Evolutionary conservation across 495 filamentous ascomycete genomes (phyloP).

Genomic region (Penicillium soppii): DNA sequence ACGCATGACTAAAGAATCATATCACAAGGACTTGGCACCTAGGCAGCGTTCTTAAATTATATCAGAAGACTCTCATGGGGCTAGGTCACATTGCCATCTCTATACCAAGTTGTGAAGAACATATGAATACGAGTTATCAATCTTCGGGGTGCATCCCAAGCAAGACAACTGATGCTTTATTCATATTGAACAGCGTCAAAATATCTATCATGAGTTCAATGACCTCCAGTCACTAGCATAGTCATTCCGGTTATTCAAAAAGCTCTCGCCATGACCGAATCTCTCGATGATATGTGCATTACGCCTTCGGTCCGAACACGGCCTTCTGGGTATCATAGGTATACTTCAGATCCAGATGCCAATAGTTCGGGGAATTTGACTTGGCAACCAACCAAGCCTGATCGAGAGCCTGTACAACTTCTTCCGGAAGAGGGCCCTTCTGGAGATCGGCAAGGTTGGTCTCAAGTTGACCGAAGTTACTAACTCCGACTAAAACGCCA

Average conservation of each 20-base stretch:
- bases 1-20: neutral
- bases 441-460: conserved; percentile 74
- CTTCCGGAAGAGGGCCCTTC: conserved; percentile 84
- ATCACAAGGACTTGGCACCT: neutral
- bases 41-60: neutral
- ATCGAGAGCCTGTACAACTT: conserved; percentile 77
- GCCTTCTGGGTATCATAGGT: conserved; percentile 69
- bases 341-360: conserved; percentile 76
- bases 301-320: conserved; percentile 51
- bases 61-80: neutral
- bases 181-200: no score
- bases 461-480: conserved; percentile 70
- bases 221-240: no score
- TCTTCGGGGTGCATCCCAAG: no score
- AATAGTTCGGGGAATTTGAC: conserved; percentile 67
- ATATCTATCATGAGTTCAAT: no score
- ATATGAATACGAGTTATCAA: no score
- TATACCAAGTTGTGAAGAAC: no score
- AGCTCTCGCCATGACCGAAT: no score
- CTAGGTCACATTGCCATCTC: neutral
- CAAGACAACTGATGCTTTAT: no score
- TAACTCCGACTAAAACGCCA: conserved; percentile 80
- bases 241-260: no score
- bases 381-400: conserved; percentile 68
- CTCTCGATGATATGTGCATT: neutral